phyloP scores from a whole-genome alignment of 2,329 filamentous ascomycete species.

The Pestalotiopsis sp. region DNA sequence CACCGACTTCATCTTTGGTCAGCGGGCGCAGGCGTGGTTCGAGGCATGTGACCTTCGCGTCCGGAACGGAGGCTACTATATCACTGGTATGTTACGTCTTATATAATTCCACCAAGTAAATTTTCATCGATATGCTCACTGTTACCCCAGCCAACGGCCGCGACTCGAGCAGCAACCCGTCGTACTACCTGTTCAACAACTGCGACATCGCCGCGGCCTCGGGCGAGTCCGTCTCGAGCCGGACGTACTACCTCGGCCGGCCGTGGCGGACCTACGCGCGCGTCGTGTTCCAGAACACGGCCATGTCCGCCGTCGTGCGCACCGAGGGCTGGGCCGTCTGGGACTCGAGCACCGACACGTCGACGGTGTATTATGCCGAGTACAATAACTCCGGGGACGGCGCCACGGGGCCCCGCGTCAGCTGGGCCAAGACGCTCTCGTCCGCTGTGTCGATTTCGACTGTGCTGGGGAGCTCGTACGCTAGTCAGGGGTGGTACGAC shows the following conservation, averaged over 20 bases:
- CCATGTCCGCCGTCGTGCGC: conserved; percentile 57
- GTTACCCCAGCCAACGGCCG: conserved; percentile 40
- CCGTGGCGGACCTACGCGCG: conserved; percentile 48
- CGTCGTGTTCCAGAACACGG: conserved; percentile 49
- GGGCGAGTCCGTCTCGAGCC: conserved; percentile 35
- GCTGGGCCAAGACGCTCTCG: conserved; percentile 36
- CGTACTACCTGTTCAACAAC: conserved; percentile 48
- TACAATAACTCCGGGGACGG: conserved; percentile 60
- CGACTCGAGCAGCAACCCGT: conserved; percentile 32
- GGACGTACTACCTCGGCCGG: conserved; percentile 47
- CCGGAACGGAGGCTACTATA: conserved; percentile 35
- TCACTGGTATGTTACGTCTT: conserved; percentile 35
- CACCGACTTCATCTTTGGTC: conserved; percentile 52
- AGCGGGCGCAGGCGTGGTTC: conserved; percentile 43
- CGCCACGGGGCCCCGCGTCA: conserved; percentile 51
- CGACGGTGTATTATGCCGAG: conserved; percentile 57
- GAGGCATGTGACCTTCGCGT: conserved; percentile 41
- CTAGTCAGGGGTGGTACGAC: conserved; percentile 21
- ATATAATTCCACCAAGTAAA: too few species aligned
- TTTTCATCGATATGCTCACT: not conserved
- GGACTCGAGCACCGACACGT: conserved; percentile 50
- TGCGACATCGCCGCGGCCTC: conserved; percentile 40
- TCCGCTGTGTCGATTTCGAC: conserved; percentile 33
- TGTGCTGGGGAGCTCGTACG: conserved; percentile 24
- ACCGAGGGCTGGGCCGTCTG: conserved; percentile 58